These are phyloP conservation scores for Aspergillus uvarum DNA, from an alignment of 2,329 filamentous ascomycete genomes.

Conservation along the genomic window DNA sequence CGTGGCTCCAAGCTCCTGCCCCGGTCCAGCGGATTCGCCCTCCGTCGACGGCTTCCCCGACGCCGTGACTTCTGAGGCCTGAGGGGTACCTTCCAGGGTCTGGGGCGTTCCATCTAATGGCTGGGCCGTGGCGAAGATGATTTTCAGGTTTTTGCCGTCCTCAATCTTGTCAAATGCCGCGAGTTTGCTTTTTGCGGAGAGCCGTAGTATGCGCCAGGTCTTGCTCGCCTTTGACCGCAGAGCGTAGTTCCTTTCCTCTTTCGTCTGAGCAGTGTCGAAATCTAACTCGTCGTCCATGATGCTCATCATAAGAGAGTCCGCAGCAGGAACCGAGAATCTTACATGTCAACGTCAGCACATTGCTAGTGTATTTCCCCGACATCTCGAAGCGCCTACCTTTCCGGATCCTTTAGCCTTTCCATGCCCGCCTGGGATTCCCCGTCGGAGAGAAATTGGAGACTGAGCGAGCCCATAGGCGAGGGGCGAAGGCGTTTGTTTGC, in stretches of 20 bases:
- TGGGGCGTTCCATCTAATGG: conserved; percentile 19
- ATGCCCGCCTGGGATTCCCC: conserved; percentile 62
- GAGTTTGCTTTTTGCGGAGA: conserved; percentile 72
- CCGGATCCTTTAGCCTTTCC: conserved; percentile 65
- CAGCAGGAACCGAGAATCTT: conserved; percentile 66
- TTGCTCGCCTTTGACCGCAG: conserved; percentile 79
- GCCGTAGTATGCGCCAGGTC: conserved; percentile 82
- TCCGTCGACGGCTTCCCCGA: conserved; percentile 17
- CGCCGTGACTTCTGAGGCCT: conserved; percentile 22
- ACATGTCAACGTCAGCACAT: conserved; percentile 25
- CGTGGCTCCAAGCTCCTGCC: conserved; percentile 7
- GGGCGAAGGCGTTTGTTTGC: conserved; percentile 69
- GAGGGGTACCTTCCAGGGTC: conserved; percentile 20
- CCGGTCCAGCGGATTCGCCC: conserved; percentile 9
- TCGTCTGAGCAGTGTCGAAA: conserved; percentile 72
- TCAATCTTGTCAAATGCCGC: conserved; percentile 84
- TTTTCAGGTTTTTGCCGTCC: conserved; percentile 67
- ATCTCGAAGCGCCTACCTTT: conserved; percentile 45
- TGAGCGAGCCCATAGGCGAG: conserved; percentile 68
- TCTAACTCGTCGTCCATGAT: conserved; percentile 82
- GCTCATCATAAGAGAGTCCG: conserved; percentile 68
- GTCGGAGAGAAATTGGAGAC: conserved; percentile 75
- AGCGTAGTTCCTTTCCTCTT: conserved; percentile 59
- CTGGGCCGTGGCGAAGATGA: conserved; percentile 44
- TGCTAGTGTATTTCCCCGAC: neutral